phyloP scores from a whole-genome alignment of 305 asterid genomes.

The Euphrasia arctica region DNA sequence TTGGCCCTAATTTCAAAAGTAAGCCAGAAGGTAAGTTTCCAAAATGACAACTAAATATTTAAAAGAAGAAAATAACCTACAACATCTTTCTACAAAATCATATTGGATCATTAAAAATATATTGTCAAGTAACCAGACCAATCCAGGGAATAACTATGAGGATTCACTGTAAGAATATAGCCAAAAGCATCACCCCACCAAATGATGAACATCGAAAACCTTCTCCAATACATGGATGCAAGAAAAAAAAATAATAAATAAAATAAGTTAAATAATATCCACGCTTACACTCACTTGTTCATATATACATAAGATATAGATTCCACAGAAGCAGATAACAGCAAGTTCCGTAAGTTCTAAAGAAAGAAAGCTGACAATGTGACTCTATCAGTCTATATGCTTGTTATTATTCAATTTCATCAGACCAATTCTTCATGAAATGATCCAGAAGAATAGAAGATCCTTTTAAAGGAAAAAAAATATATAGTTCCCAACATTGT shows the following conservation, averaged over 20 bases:
- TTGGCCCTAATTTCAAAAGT: slow-evolving; percentile 58
- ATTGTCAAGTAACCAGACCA: slow-evolving; percentile 11
- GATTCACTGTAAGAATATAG: slow-evolving; percentile 3
- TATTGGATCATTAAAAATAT: background rate
- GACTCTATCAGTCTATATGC: background rate
- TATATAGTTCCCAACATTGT: background rate
- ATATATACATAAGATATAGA: background rate
- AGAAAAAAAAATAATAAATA: background rate
- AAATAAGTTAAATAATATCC: background rate
- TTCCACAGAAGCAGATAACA: slow-evolving; percentile 14
- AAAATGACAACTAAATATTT: slow-evolving; percentile 7
- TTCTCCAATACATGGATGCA: background rate
- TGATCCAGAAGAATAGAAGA: slow-evolving; percentile 3
- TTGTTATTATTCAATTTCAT: background rate
- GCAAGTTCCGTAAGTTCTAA: slow-evolving; percentile 5
- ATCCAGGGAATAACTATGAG: slow-evolving; percentile 12
- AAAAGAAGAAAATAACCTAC: slow-evolving; percentile 15
- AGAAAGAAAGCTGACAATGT: background rate
- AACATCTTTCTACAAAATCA: background rate
- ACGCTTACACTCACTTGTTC: background rate
- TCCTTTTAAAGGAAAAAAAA: slow-evolving; percentile 1
- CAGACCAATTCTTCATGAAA: slow-evolving; percentile 16
- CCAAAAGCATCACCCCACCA: background rate
- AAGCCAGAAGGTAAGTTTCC: slow-evolving; percentile 23
- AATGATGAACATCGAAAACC: background rate